Evolutionary conservation across 2,329 filamentous ascomycete genomes (phyloP), one percentile per base, ranked within the genome.

Genomic region (Penicillium crustosum): DNA sequence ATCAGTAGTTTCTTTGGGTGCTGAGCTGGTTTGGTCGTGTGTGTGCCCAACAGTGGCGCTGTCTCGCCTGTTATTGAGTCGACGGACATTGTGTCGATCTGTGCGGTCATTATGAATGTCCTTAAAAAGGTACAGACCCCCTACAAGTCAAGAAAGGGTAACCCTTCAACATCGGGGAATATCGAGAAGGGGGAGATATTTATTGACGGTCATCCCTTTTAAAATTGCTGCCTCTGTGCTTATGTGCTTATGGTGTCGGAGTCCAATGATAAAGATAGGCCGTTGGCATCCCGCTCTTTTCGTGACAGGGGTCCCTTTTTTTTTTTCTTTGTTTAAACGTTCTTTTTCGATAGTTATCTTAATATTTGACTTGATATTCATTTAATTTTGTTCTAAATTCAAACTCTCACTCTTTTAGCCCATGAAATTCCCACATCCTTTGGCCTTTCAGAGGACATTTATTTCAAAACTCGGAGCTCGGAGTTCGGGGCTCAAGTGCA

Each of bases 1-100:
- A 68, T 44, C 3, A 63, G 12, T n/a, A 65, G 27, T 42, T 65
- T 67, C 41, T 60, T 65, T 12, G 57, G 56, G 6, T 57, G 48
- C 12, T 15, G 41, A 35, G 23, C 35, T 48, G 35, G 29, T 36
- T 21, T 39, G 31, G 38, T 57, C 23, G 57, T 9, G 12, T 35
- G 43, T 19, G 50, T 25, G 39, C 31, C 42, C 31, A 64, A 25
- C 15, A 63, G 42, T 13, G 61, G 62, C 47, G 53, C 48, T 21
- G 54, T 59, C 19, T 63, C 59, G 13, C 35, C 48, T 48, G 56
- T 42, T 17, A 41, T 31, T 31, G 45, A 31, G 42, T 36, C 19
- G 15, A 27, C 17, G 4, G 12, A n/a, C 25, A 33, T 36, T 33
- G 31, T 13, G 17, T 36, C 17, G 17, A n/a, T 7, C 3, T 17